These are phyloP conservation scores for Aquilaria sinensis DNA, from an alignment of 345 rosid species.

Conservation along the genomic window DNA sequence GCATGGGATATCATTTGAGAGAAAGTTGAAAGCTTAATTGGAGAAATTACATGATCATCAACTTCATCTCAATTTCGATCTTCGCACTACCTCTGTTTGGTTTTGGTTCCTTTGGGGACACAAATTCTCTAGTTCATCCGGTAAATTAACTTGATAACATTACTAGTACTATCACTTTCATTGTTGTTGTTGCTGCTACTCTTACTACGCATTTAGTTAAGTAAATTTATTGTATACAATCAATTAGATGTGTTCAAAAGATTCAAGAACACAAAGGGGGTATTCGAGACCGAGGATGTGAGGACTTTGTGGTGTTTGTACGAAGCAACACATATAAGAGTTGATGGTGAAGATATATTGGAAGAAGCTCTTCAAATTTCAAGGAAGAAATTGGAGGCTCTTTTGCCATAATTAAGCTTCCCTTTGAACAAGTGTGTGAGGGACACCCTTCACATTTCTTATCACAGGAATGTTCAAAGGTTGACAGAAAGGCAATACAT, in stretches of 20 bases:
- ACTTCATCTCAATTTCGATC: neutral
- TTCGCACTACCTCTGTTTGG: neutral
- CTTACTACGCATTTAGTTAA: no score
- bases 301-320: constrained; percentile 16
- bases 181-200: neutral
- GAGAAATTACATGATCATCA: neutral
- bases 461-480: constrained; percentile 15
- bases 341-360: constrained; percentile 21
- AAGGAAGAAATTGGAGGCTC: neutral
- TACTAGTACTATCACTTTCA: neutral
- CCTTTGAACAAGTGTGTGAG: neutral
- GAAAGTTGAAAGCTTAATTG: constrained; percentile 15
- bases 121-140: constrained; percentile 4
- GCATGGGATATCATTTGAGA: constrained; percentile 21
- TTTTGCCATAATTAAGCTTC: neutral
- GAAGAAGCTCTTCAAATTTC: constrained; percentile 10
- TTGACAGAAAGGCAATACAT: constrained; percentile 19
- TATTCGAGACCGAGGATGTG: constrained; percentile 4
- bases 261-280: constrained; percentile 20
- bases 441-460: constrained; percentile 16
- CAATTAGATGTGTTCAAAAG: constrained; percentile 24
- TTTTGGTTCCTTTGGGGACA: constrained; percentile 28
- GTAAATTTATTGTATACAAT: no score
- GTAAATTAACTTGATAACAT: neutral
- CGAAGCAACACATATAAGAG: constrained; percentile 14